Evolutionary conservation across 805 yeast genomes (phyloP).

Genomic region (Pichia kluyveri): DNA sequence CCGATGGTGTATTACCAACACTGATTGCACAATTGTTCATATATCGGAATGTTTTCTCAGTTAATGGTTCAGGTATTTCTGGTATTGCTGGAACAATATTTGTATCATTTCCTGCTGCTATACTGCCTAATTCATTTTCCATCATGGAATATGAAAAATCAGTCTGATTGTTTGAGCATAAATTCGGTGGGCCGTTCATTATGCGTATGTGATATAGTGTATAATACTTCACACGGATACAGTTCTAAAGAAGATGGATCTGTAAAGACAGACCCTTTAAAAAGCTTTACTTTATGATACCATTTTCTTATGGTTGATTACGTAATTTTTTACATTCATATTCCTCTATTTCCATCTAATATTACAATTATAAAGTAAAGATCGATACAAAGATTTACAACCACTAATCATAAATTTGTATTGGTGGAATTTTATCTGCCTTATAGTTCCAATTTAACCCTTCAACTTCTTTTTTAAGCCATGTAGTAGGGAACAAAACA

Average conservation of each 20-base stretch:
- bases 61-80: not conserved
- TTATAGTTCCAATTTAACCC: constrained; percentile 93
- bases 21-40: constrained; percentile 10
- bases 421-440: constrained; percentile 89
- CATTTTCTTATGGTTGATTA: too few species aligned
- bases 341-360: too few species aligned
- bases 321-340: too few species aligned
- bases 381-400: not conserved
- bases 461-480: constrained; percentile 83
- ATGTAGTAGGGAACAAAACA: constrained; percentile 85
- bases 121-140: not conserved
- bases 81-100: not conserved
- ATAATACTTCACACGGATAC: too few species aligned
- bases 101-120: not conserved
- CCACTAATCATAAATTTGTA: constrained; percentile 74
- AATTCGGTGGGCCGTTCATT: too few species aligned
- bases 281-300: too few species aligned
- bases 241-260: too few species aligned
- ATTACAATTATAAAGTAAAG: too few species aligned
- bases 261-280: too few species aligned
- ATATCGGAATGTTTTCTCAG: constrained; percentile 7
- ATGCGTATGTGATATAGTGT: too few species aligned
- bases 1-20: constrained; percentile 8
- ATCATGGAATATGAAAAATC: too few species aligned
- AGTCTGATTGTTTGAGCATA: too few species aligned